Percentiles rank a stretch among this genome's conserved stretches.
phyloP scores from a whole-genome alignment of 352 stramenopile species.

The Elongisporangium prolatum region DNA sequence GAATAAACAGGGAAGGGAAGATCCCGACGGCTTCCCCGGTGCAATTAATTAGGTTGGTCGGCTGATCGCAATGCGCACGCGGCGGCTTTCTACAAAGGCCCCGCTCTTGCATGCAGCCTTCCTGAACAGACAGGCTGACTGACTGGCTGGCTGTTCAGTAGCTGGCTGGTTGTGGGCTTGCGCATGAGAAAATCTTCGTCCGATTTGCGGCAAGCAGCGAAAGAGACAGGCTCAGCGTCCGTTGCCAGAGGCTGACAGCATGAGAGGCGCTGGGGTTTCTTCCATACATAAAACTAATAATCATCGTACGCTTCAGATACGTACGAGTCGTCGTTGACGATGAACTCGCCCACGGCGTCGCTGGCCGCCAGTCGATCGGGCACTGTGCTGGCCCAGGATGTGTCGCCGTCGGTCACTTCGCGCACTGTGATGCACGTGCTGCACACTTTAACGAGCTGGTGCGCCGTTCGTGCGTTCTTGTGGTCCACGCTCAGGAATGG shows the following conservation, averaged over 20 bases:
- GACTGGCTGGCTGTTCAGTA: background rate
- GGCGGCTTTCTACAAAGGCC: background rate
- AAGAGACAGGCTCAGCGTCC: constrained; percentile 3
- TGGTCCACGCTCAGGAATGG: constrained; percentile 40
- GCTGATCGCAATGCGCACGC: background rate
- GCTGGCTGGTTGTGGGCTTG: background rate
- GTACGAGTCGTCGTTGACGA: background rate
- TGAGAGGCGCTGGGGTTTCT: constrained; percentile 4
- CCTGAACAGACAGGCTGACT: background rate
- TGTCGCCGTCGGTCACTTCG: constrained; percentile 39
- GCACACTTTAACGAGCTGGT: constrained; percentile 62
- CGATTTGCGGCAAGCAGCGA: constrained; percentile 5
- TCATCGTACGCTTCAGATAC: constrained; percentile 23
- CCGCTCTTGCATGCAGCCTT: background rate
- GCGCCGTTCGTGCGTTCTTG: constrained; percentile 29
- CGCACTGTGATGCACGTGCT: constrained; percentile 70
- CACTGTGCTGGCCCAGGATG: constrained; percentile 45
- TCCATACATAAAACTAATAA: constrained; percentile 30
- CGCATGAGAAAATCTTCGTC: constrained; percentile 6
- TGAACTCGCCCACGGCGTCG: constrained; percentile 30
- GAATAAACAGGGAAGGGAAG: background rate
- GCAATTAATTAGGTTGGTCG: constrained; percentile 1
- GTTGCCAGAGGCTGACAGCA: constrained; percentile 1
- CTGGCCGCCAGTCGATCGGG: constrained; percentile 49
- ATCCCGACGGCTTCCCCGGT: constrained; percentile 1